Conservation (phyloP, 257 asterid species). For the Solanum pinnatisectum region DNA sequence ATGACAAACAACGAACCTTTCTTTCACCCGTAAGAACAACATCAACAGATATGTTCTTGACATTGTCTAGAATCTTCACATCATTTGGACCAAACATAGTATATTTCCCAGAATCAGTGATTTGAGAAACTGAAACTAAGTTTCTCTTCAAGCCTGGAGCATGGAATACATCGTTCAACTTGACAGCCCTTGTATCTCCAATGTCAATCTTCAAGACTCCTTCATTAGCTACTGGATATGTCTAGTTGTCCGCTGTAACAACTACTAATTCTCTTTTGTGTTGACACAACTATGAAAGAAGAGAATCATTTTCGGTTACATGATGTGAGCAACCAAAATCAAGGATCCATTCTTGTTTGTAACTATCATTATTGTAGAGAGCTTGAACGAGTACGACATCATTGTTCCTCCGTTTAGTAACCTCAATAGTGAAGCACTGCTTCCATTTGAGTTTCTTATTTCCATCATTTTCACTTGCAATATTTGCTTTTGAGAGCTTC, state of each 20-base stretch:
- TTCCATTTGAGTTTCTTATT: too few species aligned
- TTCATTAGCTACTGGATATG: neutral
- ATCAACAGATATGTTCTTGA: neutral
- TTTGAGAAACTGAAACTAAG: neutral
- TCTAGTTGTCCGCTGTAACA: neutral
- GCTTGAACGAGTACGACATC: neutral
- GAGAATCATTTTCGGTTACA: too few species aligned
- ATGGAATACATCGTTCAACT: neutral
- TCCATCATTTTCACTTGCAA: too few species aligned
- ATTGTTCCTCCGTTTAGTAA: too few species aligned
- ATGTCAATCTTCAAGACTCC: neutral
- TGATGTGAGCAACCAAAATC: neutral
- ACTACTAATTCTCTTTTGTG: neutral
- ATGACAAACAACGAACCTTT: neutral
- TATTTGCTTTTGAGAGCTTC: neutral
- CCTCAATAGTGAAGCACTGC: too few species aligned
- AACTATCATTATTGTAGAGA: neutral
- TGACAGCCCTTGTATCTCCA: neutral
- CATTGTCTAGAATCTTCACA: neutral
- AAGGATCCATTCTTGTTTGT: neutral
- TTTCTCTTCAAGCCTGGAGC: neutral
- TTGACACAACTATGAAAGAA: too few species aligned
- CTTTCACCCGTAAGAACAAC: neutral
- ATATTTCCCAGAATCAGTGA: too few species aligned
- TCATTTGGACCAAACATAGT: neutral